A percentile compares a stretch with the other conserved stretches of the same genome.
These are phyloP conservation scores for Pterula multifida DNA, from an alignment of 1,284 basidiomycete genomes.

Conservation along the genomic window DNA sequence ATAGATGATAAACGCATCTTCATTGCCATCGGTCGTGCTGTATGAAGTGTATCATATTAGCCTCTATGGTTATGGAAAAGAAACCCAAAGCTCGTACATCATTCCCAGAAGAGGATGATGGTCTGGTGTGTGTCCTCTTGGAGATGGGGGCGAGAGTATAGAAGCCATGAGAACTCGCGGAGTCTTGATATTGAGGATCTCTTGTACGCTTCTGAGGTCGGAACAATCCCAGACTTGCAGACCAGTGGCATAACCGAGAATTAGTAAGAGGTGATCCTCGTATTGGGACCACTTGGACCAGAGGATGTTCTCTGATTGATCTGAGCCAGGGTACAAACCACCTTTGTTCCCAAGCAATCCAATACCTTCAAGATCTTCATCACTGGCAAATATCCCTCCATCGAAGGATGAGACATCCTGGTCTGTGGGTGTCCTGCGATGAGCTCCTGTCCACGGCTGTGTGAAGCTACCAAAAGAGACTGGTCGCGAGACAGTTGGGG, in stretches of 20 bases:
- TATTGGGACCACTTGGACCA: constrained; percentile 23
- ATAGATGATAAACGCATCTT: constrained; percentile 39
- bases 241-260: constrained; percentile 45
- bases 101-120: constrained; percentile 44
- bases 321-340: neutral
- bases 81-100: constrained; percentile 34
- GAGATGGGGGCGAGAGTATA: neutral
- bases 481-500: constrained; percentile 36
- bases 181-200: constrained; percentile 34
- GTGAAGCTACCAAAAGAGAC: constrained; percentile 35
- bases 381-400: constrained; percentile 1
- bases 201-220: constrained; percentile 39
- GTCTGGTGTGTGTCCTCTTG: constrained; percentile 9
- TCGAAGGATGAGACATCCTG: constrained; percentile 10
- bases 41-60: constrained; percentile 9
- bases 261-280: constrained; percentile 36
- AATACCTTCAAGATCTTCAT: constrained; percentile 6
- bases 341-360: constrained; percentile 10
- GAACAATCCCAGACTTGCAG: constrained; percentile 64
- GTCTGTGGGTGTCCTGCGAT: constrained; percentile 9
- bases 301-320: constrained; percentile 13
- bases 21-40: constrained; percentile 16
- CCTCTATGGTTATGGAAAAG: neutral
- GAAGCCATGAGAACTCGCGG: neutral
- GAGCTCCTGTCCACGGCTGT: constrained; percentile 13